Evolutionary conservation across 208 protist species (phyloP), one percentile per base, ranked within the genome.

Genomic region (Trypanosoma melophagium): DNA sequence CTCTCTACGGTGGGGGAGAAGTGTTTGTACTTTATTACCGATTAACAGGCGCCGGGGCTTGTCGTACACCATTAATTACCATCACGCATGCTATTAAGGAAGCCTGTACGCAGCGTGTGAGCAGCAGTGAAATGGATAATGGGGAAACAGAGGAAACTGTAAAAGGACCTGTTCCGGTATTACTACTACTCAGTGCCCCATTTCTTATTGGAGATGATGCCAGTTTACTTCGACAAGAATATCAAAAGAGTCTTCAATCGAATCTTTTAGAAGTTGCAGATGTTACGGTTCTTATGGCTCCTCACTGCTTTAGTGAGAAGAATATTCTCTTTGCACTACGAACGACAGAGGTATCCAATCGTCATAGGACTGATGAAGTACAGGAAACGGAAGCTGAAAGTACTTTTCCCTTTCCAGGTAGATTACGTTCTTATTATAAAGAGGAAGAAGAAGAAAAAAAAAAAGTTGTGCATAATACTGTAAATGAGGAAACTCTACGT

Each of bases 401-500:
- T 54, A n/a, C 22, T 24, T 22, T 47, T 17, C 45, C 8, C 21
- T 7, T 40, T 35, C 16, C 52, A 17, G 17, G 17, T 35, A 16
- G 14, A 35, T 28, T 31, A 41, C 50, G 57, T 50, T 28, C 57
- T 10, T 28, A 31, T 59, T 19, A 35, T 22, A 25, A 40, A 10
- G 22, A 24, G 13, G 22, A 21, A n/a, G n/a, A n/a, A n/a, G n/a
- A n/a, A n/a, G n/a, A n/a, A n/a, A n/a, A n/a, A n/a, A n/a, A n/a
- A 2, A 40, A 56, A n/a, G 9, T 1, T 31, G 1, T 60, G 8
- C 31, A 14, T 17, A 21, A 49, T 22, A 31, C 61, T 38, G 31
- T 74, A 24, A 58, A 55, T 12, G 69, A 67, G 42, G 54, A 62
- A 17, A 47, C 55, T 7, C 66, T 90, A 16, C 84, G 82, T 21